Conservation (phyloP, 2,329 filamentous ascomycete genomes). For the Lachnellula hyalina region DNA sequence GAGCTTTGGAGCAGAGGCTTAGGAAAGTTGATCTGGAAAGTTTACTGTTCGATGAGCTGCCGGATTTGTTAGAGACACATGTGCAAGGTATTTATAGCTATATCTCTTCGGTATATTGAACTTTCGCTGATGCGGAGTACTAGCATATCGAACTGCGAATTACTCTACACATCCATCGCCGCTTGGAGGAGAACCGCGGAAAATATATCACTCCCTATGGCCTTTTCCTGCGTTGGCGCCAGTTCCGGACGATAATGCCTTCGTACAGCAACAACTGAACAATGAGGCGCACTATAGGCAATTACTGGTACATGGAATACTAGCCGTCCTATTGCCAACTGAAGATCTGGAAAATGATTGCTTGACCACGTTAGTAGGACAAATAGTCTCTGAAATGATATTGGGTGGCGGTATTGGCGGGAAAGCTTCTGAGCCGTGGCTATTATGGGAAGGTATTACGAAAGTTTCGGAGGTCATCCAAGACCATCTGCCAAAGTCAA, state of each 20-base stretch:
- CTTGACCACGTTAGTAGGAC: slow-evolving; percentile 74
- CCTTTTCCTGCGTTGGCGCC: slow-evolving; percentile 78
- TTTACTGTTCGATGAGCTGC: slow-evolving; percentile 81
- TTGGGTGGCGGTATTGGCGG: slow-evolving; percentile 75
- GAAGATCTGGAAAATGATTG: slow-evolving; percentile 89
- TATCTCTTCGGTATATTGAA: background rate
- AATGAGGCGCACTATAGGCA: slow-evolving; percentile 84
- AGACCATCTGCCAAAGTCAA: slow-evolving; percentile 30
- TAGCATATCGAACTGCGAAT: slow-evolving; percentile 69
- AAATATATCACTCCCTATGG: slow-evolving; percentile 77
- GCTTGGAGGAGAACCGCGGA: slow-evolving; percentile 55
- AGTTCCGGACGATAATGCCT: slow-evolving; percentile 52
- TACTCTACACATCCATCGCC: slow-evolving; percentile 52
- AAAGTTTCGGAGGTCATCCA: slow-evolving; percentile 55
- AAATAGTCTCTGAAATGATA: slow-evolving; percentile 87
- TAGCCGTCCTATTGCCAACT: slow-evolving; percentile 81
- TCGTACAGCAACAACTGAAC: slow-evolving; percentile 57
- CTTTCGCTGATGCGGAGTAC: slow-evolving; percentile 6
- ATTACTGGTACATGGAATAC: slow-evolving; percentile 73
- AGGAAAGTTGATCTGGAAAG: slow-evolving; percentile 77
- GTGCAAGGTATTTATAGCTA: slow-evolving; percentile 57
- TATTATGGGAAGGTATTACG: slow-evolving; percentile 78
- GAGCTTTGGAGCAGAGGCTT: slow-evolving; percentile 79
- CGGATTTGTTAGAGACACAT: slow-evolving; percentile 74
- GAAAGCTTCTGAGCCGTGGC: slow-evolving; percentile 80